A percentile compares a stretch with the other conserved stretches of the same genome.
Evolutionary conservation across 2,329 filamentous ascomycete species (phyloP).

Genomic region (Trichoderma cornu-damae): DNA sequence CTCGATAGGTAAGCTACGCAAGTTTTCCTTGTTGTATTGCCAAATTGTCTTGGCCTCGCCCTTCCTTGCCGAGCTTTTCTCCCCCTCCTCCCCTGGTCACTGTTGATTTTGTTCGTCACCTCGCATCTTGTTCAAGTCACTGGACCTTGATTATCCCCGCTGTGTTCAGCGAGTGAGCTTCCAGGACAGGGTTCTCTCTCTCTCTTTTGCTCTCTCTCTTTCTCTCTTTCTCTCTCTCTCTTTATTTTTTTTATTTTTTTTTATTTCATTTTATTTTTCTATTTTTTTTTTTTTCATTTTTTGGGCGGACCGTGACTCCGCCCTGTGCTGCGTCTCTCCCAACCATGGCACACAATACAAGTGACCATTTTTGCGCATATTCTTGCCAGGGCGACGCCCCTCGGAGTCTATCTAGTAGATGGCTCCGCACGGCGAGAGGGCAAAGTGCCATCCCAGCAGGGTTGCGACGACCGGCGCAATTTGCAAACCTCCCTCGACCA

Average conservation of each 20-base stretch:
- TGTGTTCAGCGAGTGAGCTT: conserved; percentile 28
- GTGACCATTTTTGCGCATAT: background rate
- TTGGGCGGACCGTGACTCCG: background rate
- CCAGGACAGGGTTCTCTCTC: background rate
- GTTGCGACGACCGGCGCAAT: conserved; percentile 4
- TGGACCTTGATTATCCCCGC: conserved; percentile 38
- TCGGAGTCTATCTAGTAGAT: conserved; percentile 18
- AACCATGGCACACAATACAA: background rate
- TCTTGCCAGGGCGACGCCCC: conserved; percentile 9
- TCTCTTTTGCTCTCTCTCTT: too few species aligned
- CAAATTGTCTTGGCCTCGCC: conserved; percentile 16
- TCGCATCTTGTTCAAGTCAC: conserved; percentile 45
- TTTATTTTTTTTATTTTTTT: too few species aligned
- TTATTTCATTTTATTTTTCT: too few species aligned
- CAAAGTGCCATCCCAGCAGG: conserved; percentile 4
- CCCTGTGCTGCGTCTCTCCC: background rate
- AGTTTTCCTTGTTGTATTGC: conserved; percentile 8
- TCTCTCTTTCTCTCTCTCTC: too few species aligned
- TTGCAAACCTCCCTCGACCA: conserved; percentile 2
- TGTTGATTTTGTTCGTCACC: conserved; percentile 22
- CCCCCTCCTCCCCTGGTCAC: conserved; percentile 29
- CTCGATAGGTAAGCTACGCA: conserved; percentile 75
- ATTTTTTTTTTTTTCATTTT: too few species aligned
- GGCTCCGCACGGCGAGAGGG: background rate
- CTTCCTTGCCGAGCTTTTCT: conserved; percentile 16